A percentile compares a stretch with the other conserved stretches of the same genome.
These are phyloP conservation scores for Trichosporon inkin DNA, from an alignment of 1,284 basidiomycete species.

Conservation along the genomic window DNA sequence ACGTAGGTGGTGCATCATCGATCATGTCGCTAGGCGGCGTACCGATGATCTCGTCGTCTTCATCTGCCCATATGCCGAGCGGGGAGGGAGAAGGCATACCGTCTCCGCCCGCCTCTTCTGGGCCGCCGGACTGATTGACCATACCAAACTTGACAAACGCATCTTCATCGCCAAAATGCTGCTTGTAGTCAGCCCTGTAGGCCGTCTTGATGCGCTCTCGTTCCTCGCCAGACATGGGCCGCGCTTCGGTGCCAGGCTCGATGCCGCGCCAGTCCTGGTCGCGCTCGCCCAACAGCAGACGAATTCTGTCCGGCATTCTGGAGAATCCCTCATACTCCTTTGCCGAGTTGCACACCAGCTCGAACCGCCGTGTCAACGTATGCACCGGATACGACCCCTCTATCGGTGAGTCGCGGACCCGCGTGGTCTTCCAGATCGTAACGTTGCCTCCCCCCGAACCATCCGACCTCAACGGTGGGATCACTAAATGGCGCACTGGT, in stretches of 20 bases:
- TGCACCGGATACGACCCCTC: neutral
- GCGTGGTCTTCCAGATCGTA: slow-evolving; percentile 1
- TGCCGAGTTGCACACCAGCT: neutral
- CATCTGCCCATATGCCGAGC: neutral
- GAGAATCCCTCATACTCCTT: neutral
- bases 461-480: neutral
- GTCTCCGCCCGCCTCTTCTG: neutral
- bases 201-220: neutral
- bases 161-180: neutral
- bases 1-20: too few relatives aligned
- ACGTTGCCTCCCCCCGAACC: neutral
- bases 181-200: neutral
- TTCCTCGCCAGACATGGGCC: neutral
- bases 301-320: neutral
- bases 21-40: neutral
- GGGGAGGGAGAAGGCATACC: neutral
- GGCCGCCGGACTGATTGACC: neutral
- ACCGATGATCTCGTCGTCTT: slow-evolving; percentile 4
- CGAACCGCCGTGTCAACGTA: neutral
- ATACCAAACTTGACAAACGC: neutral
- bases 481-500: neutral
- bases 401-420: neutral
- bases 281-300: neutral
- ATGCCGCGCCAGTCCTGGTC: slow-evolving; percentile 1
- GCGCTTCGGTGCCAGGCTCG: neutral